Conservation (phyloP, 1,139 yeast genomes). For the Yamadazyma atlantica region DNA sequence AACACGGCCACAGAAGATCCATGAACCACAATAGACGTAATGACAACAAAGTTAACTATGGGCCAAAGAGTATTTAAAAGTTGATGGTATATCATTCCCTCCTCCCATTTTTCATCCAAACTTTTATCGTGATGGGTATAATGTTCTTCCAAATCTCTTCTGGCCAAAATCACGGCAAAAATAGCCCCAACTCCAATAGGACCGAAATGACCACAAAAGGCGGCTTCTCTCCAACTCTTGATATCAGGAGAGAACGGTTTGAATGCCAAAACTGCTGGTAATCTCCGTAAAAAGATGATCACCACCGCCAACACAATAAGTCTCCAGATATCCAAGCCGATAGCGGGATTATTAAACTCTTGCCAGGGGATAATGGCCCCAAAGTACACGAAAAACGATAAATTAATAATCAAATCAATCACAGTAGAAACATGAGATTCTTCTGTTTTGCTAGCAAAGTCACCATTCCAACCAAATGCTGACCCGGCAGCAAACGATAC, state of each 20-base stretch:
- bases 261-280: slow-evolving; percentile 80
- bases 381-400: slow-evolving; percentile 88
- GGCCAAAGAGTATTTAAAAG: slow-evolving; percentile 87
- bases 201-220: slow-evolving; percentile 96
- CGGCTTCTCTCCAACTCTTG: slow-evolving; percentile 91
- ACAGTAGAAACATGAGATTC: slow-evolving; percentile 93
- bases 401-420: slow-evolving; percentile 77
- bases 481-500: slow-evolving; percentile 96
- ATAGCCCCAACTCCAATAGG: slow-evolving; percentile 98
- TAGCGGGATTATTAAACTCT: slow-evolving; percentile 60
- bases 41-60: slow-evolving; percentile 76
- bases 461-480: slow-evolving; percentile 96
- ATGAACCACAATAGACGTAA: slow-evolving; percentile 87
- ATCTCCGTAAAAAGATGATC: slow-evolving; percentile 78
- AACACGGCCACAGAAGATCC: slow-evolving; percentile 97
- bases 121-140: slow-evolving; percentile 24
- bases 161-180: slow-evolving; percentile 83
- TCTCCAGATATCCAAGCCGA: slow-evolving; percentile 86
- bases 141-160: slow-evolving; percentile 69
- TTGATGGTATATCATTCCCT: slow-evolving; percentile 60
- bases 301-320: slow-evolving; percentile 76
- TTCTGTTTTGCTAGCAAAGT: slow-evolving; percentile 83
- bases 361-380: slow-evolving; percentile 97
- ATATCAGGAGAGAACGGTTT: slow-evolving; percentile 90
- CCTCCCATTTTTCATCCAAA: slow-evolving; percentile 46